Evolutionary conservation across 441 rosid genomes (phyloP), one percentile per base, ranked within the genome.

Genomic region (Erodium trifolium): DNA sequence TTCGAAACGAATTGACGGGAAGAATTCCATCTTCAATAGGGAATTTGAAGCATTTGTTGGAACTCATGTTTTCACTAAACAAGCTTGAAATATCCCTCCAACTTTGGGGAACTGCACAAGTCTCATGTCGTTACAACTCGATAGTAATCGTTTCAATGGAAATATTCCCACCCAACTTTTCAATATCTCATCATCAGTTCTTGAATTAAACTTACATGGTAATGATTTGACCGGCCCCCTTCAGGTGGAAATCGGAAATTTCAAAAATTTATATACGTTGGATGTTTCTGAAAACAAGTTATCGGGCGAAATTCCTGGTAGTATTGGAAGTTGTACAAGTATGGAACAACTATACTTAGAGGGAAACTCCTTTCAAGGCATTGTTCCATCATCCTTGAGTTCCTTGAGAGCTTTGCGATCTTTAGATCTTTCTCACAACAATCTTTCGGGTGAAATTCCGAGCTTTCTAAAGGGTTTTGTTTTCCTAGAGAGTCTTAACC

Each of bases 311-410:
- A 77, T 80, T 69, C 83, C 78, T 0, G 23, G 27, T 47, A 70
- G 35, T 0, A 13, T 75, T n/a, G 73, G 73, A 4, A 14, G 45
- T 6, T 77, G 82, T 51, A 5, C 9, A 2, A 27, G 27, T 1
- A 43, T 82, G 65, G 75, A 71, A 37, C 0, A 12, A 3, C 65
- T 79, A 10, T 12, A 51, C 14, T 3, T 82, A 29, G 55, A 49
- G n/a, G 79, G 68, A 0, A 82, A 82, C 43, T 63, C 17, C 8
- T 77, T 82, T 43, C 59, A 67, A 2, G 80, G 80, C 10, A 14
- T 60, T 0, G 69, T 75, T 27, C 80, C 82, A 0, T 9, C 13
- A 9, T 67, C 67, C 9, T 39, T 73, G 7, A 29, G 49, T 31
- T 12, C 66, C n/a, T 35, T 74, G 41, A 69, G 41, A 70, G 80